Evolutionary conservation across 2,329 filamentous ascomycete genomes (phyloP), one percentile per base, ranked within the genome.

Genomic region (Coleophoma cylindrospora): DNA sequence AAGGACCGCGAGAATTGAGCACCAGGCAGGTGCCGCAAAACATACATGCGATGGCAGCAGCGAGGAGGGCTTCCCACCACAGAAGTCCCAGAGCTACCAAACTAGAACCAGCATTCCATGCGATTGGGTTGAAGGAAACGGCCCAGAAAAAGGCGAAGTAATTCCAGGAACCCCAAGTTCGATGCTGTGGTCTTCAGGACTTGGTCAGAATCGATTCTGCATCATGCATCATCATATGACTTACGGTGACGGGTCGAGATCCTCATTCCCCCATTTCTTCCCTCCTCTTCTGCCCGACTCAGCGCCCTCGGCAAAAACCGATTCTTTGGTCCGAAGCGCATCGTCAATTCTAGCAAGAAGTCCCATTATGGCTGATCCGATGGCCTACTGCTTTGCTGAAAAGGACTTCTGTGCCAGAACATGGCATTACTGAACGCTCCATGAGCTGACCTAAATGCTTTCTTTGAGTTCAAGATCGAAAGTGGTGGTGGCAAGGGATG

Each of bases 31-130:
- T 41, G 22, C 36, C 46, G 27, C 27, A 41, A 7, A 41, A 19
- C 21, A 48, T 48, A n/a, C 36, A 33, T 17, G 46, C 46, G 14
- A 48, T 38, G 15, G 41, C 41, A 15, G 46, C 46, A 10, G 46
- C 46, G 15, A 48, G 33, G 6, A 38, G 40, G 33, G 36, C 46
- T 41, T 48, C 36, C 46, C 46, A 48, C 46, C 46, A 48, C 15
- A 48, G 14, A 13, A 81, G 66, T 4, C 77, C 76, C 14, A 74
- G 66, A 15, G 71, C 69, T 17, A 74, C 65, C 43, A 75, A 72
- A 43, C 70, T 70, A 34, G 67, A 70, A 5, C 70, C 72, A 12
- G 71, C 74, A 54, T 78, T 71, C 75, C 75, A 78, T 47, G 73
- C 76, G 46, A 57, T 55, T 33, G 64, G 48, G 46, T 66, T 66